phyloP scores from a whole-genome alignment of 768 basidiomycete species.

The Tulasnella sp. region DNA sequence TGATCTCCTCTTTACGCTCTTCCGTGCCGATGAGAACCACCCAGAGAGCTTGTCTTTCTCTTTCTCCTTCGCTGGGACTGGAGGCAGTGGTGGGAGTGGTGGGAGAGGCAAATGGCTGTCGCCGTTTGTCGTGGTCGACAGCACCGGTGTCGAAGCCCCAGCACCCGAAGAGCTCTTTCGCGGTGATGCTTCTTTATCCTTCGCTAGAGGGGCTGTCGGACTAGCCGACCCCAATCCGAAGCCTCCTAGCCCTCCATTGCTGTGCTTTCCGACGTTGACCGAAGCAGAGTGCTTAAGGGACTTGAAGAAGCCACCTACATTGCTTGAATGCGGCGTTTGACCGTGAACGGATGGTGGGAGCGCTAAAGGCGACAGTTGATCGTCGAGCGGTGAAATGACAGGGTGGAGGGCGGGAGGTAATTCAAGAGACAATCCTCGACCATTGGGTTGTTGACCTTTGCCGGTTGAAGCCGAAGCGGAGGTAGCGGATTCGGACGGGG shows the following conservation, averaged over 20 bases:
- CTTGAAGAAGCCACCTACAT: slow-evolving; percentile 5
- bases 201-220: neutral
- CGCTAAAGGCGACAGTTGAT: neutral
- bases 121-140: neutral
- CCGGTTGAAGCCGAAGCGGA: neutral
- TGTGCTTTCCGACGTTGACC: neutral
- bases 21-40: slow-evolving; percentile 6
- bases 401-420: neutral
- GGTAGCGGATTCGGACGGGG: neutral
- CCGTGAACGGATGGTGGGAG: neutral
- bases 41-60: slow-evolving; percentile 1
- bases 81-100: neutral
- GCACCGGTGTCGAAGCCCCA: neutral
- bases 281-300: slow-evolving; percentile 10
- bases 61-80: neutral
- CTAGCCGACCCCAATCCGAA: neutral
- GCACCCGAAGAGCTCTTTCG: neutral
- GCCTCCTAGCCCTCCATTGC: neutral
- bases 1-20: slow-evolving; percentile 6
- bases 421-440: neutral
- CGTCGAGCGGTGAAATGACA: neutral
- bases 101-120: neutral
- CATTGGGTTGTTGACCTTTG: neutral
- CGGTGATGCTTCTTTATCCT: neutral
- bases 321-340: neutral